Evolutionary conservation across 129 eudicot species (phyloP), one percentile per base, ranked within the genome.

Genomic region (Flaveria sonorensis): DNA sequence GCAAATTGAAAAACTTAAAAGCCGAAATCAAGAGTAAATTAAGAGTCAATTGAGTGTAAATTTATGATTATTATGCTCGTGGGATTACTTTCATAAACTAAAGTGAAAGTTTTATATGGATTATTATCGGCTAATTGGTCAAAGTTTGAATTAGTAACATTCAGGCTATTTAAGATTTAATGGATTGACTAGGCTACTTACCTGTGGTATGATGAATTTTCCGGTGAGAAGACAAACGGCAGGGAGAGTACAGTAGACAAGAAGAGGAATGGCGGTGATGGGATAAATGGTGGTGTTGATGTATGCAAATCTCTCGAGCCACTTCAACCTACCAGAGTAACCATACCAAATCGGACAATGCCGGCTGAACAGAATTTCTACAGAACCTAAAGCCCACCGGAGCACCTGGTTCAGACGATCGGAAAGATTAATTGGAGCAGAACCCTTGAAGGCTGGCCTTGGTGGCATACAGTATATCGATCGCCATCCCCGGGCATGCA

Each of bases 401-500:
- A 92, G 98, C 89, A 92, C 98, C 88, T 92, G 98, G 60, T 92
- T 92, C 20, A 92, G 74, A 86, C 98, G 98, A 89, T 92, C 98
- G 8, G 98, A 92, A 55, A 92, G 90, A 85, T 92, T 92, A 26
- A 92, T 92, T 23, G 99, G 99, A 71, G 99, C 99, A 45, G 99
- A 95, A 43, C 99, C 99, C 77, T 95, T 95, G 63, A 95, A 92
- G 72, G 98, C 98, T 11, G 98, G 80, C 63, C 96, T 77, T 36
- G 82, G 81, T 40, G 98, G 98, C 92, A 92, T 92, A 71, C 98
- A 92, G 86, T 92, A 92, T 68, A 92, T 88, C 16, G 98, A 92
- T 48, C 98, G 89, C 98, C 98, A 92, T 48, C 98, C 98, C 71
- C 98, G 96, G 15, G 98, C 98, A 75, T 92, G 98, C 98, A 92